Percentiles rank a stretch among this genome's conserved stretches.
phyloP scores from a whole-genome alignment of 495 filamentous ascomycete species.

The Podospora sp. region DNA sequence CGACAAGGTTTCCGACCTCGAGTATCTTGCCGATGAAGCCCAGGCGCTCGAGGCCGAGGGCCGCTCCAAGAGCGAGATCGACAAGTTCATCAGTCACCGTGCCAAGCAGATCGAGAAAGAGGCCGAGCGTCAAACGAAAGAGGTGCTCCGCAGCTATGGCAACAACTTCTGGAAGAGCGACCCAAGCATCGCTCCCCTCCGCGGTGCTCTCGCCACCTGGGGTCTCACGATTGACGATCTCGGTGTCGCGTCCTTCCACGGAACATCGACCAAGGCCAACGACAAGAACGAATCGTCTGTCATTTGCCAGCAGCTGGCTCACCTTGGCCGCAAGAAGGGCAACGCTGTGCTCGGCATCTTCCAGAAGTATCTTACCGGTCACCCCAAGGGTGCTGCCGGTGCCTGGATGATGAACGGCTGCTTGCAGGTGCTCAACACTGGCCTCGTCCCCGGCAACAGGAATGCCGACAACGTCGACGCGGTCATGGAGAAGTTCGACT shows the following conservation, averaged over 20 bases:
- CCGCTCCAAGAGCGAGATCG: constrained; percentile 65
- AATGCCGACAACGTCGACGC: constrained; percentile 98
- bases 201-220: constrained; percentile 95
- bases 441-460: constrained; percentile 92
- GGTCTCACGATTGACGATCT: constrained; percentile 97
- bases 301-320: constrained; percentile 93
- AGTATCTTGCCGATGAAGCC: constrained; percentile 90
- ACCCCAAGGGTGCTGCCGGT: constrained; percentile 98
- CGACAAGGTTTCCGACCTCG: constrained; percentile 92
- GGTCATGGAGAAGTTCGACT: constrained; percentile 94
- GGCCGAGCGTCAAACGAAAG: constrained; percentile 85
- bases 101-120: constrained; percentile 86
- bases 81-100: constrained; percentile 84
- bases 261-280: constrained; percentile 96
- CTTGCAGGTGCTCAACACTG: constrained; percentile 89
- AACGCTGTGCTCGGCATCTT: constrained; percentile 97
- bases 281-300: constrained; percentile 99
- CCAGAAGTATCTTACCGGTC: constrained; percentile 98
- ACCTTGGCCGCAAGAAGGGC: constrained; percentile 92
- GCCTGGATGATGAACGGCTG: constrained; percentile 99
- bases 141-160: constrained; percentile 85
- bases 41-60: constrained; percentile 85
- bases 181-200: constrained; percentile 87
- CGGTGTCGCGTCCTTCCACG: constrained; percentile 94
- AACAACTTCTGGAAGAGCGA: constrained; percentile 99